Base-by-base conservation (phyloP, 768 basidiomycete species). In the Chalciporus piperatus region DNA sequence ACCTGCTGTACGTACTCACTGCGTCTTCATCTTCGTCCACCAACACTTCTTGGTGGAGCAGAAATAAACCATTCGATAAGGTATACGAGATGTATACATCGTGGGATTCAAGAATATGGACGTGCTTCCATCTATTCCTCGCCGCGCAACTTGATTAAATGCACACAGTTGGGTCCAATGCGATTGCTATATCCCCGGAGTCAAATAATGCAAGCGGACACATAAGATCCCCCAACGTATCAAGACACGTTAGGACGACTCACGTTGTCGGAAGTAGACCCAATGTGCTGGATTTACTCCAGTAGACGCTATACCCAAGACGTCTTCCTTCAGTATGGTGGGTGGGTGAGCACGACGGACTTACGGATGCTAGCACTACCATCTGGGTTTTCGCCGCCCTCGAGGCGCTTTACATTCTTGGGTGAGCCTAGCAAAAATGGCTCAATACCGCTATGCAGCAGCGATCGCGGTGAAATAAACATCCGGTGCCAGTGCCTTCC, bases 331-430 rank as follows among this genome's bases (percentile, higher is more conserved):
- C 39, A 41, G 16, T 19, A 38, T 10, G 30, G 5, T 30, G 40
- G 43, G 43, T 9, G 9, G 14, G 23, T 22, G 40, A 12, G 19
- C 9, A 35, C 6, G 5, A 50, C 37, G 20, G 9, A 49, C 72
- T 59, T 58, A 81, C 79, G 67, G 42, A 79, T 74, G 5, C 71
- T 78, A 27, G 67, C 69, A 52, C 80, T 80, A 41, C 80, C 80
- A 9, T 68, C 47, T 10, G 74, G 71, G 46, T 82, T 76, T 55
- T 82, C 80, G 2, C 70, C 68, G 17, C 73, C 73, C 13, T 65
- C 59, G 50, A 76, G 78, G 44, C 70, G 71, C 44, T 65, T 74
- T 38, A 74, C 71, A 38, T 72, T 75, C 33, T 65, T 64, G 1
- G 70, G 59, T 16, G 67, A 44, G 54, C 59, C 64, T 69, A 43